Evolutionary conservation across 441 rosid genomes (phyloP).

Genomic region (Hura crepitans): DNA sequence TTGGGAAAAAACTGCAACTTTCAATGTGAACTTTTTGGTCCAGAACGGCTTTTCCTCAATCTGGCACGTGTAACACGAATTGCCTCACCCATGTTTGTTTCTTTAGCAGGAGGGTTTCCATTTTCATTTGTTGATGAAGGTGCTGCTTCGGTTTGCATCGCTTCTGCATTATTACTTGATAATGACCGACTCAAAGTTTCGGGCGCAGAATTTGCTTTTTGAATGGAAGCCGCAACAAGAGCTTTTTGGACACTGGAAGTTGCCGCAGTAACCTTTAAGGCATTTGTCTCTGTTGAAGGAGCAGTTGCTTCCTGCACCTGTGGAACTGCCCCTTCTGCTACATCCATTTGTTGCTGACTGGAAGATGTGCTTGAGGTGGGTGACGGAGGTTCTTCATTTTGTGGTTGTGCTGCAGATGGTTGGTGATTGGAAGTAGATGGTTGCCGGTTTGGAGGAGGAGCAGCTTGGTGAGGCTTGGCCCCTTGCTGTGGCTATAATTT

Average conservation of each 20-base stretch:
- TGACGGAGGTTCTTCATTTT: constrained; percentile 59
- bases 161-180: constrained; percentile 41
- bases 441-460: constrained; percentile 30
- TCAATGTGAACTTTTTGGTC: constrained; percentile 30
- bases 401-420: constrained; percentile 32
- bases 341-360: constrained; percentile 55
- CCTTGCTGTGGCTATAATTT: constrained; percentile 39
- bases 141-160: constrained; percentile 40
- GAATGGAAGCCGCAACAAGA: constrained; percentile 26
- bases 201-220: constrained; percentile 34
- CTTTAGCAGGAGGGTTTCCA: constrained; percentile 43
- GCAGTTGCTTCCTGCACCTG: constrained; percentile 32
- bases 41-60: constrained; percentile 51
- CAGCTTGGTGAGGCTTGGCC: constrained; percentile 40
- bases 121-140: constrained; percentile 42
- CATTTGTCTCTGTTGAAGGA: constrained; percentile 17
- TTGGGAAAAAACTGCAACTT: constrained; percentile 4
- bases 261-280: constrained; percentile 16
- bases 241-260: constrained; percentile 13
- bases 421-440: constrained; percentile 24
- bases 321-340: constrained; percentile 43
- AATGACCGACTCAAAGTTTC: constrained; percentile 37
- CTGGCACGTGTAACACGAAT: constrained; percentile 42
- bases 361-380: constrained; percentile 58
- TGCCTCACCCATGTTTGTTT: constrained; percentile 53